Evolutionary conservation across 352 stramenopile genomes (phyloP).

Genomic region (Phytopythium sindhum): DNA sequence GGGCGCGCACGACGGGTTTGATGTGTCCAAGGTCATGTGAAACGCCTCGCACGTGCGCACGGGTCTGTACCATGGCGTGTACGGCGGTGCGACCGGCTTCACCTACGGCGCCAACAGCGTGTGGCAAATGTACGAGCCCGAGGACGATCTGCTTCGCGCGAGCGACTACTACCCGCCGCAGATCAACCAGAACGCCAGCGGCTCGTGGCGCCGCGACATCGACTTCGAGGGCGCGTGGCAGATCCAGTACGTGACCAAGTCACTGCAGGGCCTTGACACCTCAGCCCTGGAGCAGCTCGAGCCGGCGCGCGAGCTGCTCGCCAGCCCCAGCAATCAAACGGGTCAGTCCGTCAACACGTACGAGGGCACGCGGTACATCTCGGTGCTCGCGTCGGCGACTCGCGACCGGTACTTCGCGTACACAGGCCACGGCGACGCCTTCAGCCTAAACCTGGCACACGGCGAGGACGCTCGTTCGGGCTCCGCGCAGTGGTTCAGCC

Average conservation of each 20-base stretch:
- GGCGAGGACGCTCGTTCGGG: slow-evolving; percentile 10
- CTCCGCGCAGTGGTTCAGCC: slow-evolving; percentile 15
- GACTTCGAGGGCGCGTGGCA: slow-evolving; percentile 18
- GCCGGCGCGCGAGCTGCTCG: slow-evolving; percentile 12
- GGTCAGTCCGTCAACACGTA: slow-evolving; percentile 11
- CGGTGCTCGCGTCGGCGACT: slow-evolving; percentile 7
- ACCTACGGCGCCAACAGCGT: slow-evolving; percentile 22
- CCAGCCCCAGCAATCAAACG: slow-evolving; percentile 8
- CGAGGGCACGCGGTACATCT: slow-evolving; percentile 19
- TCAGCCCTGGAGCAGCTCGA: slow-evolving; percentile 12
- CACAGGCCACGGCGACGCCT: slow-evolving; percentile 18
- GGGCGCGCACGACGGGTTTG: slow-evolving; percentile 12
- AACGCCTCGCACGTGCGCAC: slow-evolving; percentile 16
- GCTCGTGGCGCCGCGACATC: slow-evolving; percentile 19
- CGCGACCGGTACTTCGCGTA: slow-evolving; percentile 17
- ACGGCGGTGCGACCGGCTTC: slow-evolving; percentile 14
- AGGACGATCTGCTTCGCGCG: slow-evolving; percentile 11
- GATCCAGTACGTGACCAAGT: slow-evolving; percentile 19
- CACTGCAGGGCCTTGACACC: slow-evolving; percentile 11
- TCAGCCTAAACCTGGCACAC: slow-evolving; percentile 13
- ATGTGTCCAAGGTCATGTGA: slow-evolving; percentile 8
- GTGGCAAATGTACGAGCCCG: slow-evolving; percentile 22
- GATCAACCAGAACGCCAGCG: slow-evolving; percentile 12
- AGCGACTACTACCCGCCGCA: slow-evolving; percentile 18
- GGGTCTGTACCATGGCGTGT: slow-evolving; percentile 20